Base-by-base conservation (phyloP, 2,329 filamentous ascomycete species). In the Monosporascus sp. region DNA sequence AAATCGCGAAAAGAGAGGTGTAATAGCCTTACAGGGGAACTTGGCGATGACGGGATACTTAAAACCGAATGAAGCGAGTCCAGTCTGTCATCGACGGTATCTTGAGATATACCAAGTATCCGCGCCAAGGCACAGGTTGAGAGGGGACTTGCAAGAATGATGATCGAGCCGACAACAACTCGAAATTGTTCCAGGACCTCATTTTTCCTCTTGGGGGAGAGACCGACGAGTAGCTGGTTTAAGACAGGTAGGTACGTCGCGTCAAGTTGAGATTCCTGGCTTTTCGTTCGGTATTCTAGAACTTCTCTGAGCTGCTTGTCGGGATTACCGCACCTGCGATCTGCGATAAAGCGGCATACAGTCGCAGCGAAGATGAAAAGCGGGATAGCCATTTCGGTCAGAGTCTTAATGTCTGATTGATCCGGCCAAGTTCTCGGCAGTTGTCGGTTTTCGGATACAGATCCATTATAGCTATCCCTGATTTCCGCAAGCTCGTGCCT, bases 1-100 rank as follows among this genome's bases (percentile, higher is more conserved):
- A 71, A 72, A 52, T 74, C 70, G 3, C 66, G 64, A 45, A 74
- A 74, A 0, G 71, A 72, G 6, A 67, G 54, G 50, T 74, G 70
- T 3, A 68, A 60, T 0, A 68, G 52, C 17, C 59, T 61, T 4
- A 73, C 47, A 0, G 68, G 65, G 4, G 24, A 24, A 51, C 55
- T 47, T 8, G 51, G 1, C 11, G 55, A 36, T 3, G 48, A 48
- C 2, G 70, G 68, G 2, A 73, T 53, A 25, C 59, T 54, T 0
- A 75, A 48, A 5, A 73, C 64, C 0, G 71, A 70, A 52, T 72
- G 67, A 8, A 74, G 65, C 3, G 56, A 37, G 11, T 65, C 52
- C 11, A 71, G 54, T 11, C 51, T 58, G 8, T 49, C 22, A 7
- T 58, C 47, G 8, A 73, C 51, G 7, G 6, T 50, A 2, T 50